Evolutionary conservation across 2,329 filamentous ascomycete genomes (phyloP), one percentile per base, ranked within the genome.

Genomic region (Microascus cirrosus): DNA sequence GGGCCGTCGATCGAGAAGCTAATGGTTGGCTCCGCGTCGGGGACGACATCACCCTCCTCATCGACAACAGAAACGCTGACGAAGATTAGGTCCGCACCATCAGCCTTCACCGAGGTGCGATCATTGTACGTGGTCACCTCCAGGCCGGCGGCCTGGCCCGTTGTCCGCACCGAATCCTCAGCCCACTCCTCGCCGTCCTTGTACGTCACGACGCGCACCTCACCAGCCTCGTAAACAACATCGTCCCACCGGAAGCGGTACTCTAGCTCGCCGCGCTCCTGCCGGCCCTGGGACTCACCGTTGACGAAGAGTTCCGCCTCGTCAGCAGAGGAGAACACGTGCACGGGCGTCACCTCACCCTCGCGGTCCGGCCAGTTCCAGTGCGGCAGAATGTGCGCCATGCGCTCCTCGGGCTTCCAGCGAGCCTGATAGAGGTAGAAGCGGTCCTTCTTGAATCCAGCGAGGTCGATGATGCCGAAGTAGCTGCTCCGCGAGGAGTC

Each of bases 261-360:
- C 15, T 68, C 63, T 15, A 63, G 67, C 39, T 67, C 54, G 0
- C 58, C 68, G 53, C 67, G 71, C 60, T 66, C 71, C 61, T 69
- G 62, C 1, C 72, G 65, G 2, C 79, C 79, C 2, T 69, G 69
- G 0, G 76, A 77, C 50, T 70, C 62, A 2, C 74, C 77, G 56
- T 81, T 82, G 18, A 82, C 62, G 59, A 81, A 82, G 1, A 82
- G 65, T 67, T 82, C 79, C 2, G 77, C 79, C 61, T 79, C 77
- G 60, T 81, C 77, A 2, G 68, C 79, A 0, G 74, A 68, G 0
- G 77, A 72, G 62, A 79, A 81, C 0, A 81, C 77, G 61, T 82
- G 78, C 0, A 82, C 77, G 0, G 79, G 79, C 3, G 79, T 82
- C 1, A 74, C 68, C 58, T 73, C 60, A 2, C 76, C 76, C 0